Evolutionary conservation across 1,284 basidiomycete genomes (phyloP), one percentile per base, ranked within the genome.

Genomic region (Grifola frondosa): DNA sequence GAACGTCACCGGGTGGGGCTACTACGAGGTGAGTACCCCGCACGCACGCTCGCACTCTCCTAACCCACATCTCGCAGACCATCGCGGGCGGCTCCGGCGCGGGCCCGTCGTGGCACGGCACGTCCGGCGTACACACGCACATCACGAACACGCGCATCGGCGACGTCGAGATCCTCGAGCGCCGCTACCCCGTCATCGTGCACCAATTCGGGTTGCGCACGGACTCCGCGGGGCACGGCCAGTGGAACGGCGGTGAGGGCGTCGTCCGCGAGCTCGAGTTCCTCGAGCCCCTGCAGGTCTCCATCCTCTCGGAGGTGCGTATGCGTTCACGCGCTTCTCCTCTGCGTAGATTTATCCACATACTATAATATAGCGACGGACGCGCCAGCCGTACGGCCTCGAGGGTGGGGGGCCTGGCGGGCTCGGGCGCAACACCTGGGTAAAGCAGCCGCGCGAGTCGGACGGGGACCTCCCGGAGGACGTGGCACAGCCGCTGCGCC

Each of bases 61-160:
- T 32, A 32, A 12, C 37, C 31, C 32, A 28, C 36, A 16, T 40
- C 32, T 26, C 40, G n/a, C 48, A 90, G 87, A 96, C 91, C 0
- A 96, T 97, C 44, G 91, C 90, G 7, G 95, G 95, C 10, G 95
- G 95, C 4, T 89, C 88, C 5, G 95, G 95, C 3, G 94, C 95
- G 0, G 95, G 95, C 0, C 88, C 91, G 1, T 70, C 70, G 6
- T 97, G 93, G 93, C 81, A 95, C 56, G 95, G 95, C 5, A 90
- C 88, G 4, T 88, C 87, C 10, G 91, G 88, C 5, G 86, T 91
- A 6, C 89, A 91, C 58, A 89, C 85, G 2, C 91, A 95, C 61
- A 97, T 97, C 65, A 97, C 94, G 5, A 97, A 97, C 67, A 96
- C 93, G 13, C 81, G 90, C 12, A 93, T 92, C 50, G 90, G 91